Conservation (phyloP, 2,329 filamentous ascomycete species). For the Alternaria arbusti region DNA sequence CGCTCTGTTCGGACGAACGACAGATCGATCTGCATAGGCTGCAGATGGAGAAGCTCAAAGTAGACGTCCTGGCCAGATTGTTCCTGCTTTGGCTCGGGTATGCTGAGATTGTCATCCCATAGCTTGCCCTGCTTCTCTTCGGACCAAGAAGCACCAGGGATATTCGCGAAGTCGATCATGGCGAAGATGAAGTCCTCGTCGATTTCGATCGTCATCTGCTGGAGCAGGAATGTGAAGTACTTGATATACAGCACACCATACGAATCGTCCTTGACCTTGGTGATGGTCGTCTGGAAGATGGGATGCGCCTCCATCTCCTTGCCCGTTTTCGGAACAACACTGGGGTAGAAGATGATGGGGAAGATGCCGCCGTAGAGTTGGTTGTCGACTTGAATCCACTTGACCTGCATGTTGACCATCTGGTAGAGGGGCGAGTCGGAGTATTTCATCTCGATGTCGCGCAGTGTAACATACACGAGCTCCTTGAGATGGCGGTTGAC, state of each 20-base stretch:
- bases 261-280: conserved; percentile 95
- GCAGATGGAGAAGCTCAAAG: conserved; percentile 95
- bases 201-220: conserved; percentile 97
- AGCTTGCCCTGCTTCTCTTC: conserved; percentile 83
- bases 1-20: conserved; percentile 97
- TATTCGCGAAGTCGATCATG: conserved; percentile 90
- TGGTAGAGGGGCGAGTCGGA: conserved; percentile 94
- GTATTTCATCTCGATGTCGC: conserved; percentile 89
- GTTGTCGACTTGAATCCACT: conserved; percentile 99
- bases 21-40: conserved; percentile 96
- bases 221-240: conserved; percentile 89
- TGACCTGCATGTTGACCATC: conserved; percentile 86
- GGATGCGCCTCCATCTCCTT: conserved; percentile 97
- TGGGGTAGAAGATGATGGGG: conserved; percentile 95
- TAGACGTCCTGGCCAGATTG: conserved; percentile 93
- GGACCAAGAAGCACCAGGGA: conserved; percentile 87
- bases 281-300: conserved; percentile 89
- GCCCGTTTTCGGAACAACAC: conserved; percentile 94
- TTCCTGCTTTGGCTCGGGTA: conserved; percentile 87
- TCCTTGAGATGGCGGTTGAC: conserved; percentile 93
- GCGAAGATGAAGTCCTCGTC: conserved; percentile 99
- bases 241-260: conserved; percentile 99
- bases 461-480: conserved; percentile 89
- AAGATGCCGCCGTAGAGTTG: conserved; percentile 98
- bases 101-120: conserved; percentile 87